Conservation (phyloP, 352 stramenopile species). For the Pythium vanterpoolii region DNA sequence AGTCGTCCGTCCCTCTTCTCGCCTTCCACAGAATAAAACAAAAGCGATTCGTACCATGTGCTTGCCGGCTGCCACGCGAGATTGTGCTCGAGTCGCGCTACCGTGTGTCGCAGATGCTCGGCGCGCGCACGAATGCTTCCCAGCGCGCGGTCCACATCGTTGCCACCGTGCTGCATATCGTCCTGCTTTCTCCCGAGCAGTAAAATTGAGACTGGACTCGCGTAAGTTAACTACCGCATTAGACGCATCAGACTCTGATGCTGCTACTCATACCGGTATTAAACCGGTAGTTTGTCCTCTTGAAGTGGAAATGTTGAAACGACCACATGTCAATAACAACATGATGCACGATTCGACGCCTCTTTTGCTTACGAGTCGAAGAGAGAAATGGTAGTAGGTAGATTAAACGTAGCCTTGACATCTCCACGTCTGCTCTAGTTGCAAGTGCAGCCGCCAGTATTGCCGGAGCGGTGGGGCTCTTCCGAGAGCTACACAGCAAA, state of each 20-base stretch:
- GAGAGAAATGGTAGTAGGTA: too few species aligned
- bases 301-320: constrained; percentile 6
- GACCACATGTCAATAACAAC: not conserved
- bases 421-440: constrained; percentile 19
- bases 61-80: constrained; percentile 77
- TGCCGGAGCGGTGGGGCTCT: constrained; percentile 22
- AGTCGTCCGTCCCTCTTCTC: not conserved
- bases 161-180: constrained; percentile 26
- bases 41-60: constrained; percentile 45
- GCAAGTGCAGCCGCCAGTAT: constrained; percentile 27
- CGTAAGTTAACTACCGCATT: constrained; percentile 7
- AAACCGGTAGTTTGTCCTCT: constrained; percentile 1
- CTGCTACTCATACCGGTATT: constrained; percentile 16
- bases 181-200: not conserved
- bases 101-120: constrained; percentile 77
- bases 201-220: not conserved
- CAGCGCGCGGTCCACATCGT: constrained; percentile 73
- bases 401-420: not conserved
- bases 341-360: not conserved
- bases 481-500: constrained; percentile 21
- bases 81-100: constrained; percentile 72
- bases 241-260: constrained; percentile 6
- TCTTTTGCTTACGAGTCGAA: constrained; percentile 1
- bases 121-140: constrained; percentile 78
- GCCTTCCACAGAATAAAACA: not conserved